Evolutionary conservation across 2,329 filamentous ascomycete species (phyloP).

Genomic region (Aureobasidium zeae): DNA sequence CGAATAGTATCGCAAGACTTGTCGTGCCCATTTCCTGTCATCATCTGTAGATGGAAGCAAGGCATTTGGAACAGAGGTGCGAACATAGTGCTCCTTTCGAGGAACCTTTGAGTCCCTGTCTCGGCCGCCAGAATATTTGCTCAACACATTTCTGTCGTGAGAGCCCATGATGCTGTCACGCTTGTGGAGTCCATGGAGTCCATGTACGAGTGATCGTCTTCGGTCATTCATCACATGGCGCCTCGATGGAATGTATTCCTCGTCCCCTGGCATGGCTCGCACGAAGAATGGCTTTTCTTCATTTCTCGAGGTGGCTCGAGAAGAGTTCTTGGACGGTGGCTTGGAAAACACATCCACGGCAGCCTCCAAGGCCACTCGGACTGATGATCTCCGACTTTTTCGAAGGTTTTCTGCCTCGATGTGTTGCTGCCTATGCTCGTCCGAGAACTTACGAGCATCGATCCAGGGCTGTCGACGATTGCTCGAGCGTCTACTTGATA

Average conservation of each 20-base stretch:
- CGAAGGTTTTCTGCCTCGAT: conserved; percentile 7
- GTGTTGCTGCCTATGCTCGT: conserved; percentile 7
- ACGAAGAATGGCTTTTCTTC: not conserved
- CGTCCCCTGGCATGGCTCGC: conserved; percentile 8
- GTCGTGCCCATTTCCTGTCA: conserved; percentile 5
- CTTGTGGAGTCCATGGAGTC: conserved; percentile 4
- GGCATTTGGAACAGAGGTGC: conserved; percentile 6
- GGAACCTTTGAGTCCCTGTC: conserved; percentile 10
- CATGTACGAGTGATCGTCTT: conserved; percentile 9
- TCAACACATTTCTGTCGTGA: conserved; percentile 1
- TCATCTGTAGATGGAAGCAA: not conserved
- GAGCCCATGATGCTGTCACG: conserved; percentile 1
- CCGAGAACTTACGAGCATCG: conserved; percentile 10
- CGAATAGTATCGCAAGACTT: conserved; percentile 1
- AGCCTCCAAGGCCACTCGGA: not conserved
- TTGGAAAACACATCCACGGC: conserved; percentile 6
- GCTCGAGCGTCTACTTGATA: conserved; percentile 1
- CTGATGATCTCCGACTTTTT: conserved; percentile 6
- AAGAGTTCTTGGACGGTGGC: not conserved
- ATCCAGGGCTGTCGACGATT: conserved; percentile 10
- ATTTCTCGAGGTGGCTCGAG: not conserved
- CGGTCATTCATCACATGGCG: conserved; percentile 4
- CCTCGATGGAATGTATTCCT: conserved; percentile 7
- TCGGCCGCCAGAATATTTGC: conserved; percentile 9
- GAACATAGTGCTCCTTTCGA: conserved; percentile 7